Conservation (phyloP, 1,284 basidiomycete genomes). For the Caloboletus firmus region DNA sequence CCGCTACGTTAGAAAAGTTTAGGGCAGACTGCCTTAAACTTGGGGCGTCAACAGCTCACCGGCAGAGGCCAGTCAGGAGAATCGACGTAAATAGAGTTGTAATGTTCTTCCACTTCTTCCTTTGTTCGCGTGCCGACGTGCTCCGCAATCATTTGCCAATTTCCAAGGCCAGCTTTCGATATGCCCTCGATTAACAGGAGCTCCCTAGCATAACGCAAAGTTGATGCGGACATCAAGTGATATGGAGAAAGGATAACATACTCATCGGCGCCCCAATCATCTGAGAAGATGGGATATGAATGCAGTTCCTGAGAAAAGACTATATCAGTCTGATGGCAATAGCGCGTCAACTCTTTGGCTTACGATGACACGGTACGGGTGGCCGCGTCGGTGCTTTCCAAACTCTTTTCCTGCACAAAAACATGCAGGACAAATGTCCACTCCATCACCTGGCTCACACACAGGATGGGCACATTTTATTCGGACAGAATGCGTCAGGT, state of each 20-base stretch:
- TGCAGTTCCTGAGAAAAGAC: conserved; percentile 74
- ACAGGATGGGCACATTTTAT: conserved; percentile 86
- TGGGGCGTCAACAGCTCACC: conserved; percentile 45
- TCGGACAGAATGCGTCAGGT: conserved; percentile 86
- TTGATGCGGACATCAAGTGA: background rate
- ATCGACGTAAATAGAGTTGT: conserved; percentile 80
- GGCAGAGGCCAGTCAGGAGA: conserved; percentile 78
- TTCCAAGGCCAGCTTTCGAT: conserved; percentile 87
- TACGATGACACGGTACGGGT: conserved; percentile 93
- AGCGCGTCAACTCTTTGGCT: conserved; percentile 24
- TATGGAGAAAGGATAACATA: conserved; percentile 39
- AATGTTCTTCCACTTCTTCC: conserved; percentile 94
- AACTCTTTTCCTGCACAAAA: conserved; percentile 94
- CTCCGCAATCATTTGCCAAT: conserved; percentile 97
- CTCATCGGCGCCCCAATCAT: conserved; percentile 99
- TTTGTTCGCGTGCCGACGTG: conserved; percentile 94
- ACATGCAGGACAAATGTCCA: conserved; percentile 87
- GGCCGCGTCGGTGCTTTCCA: conserved; percentile 81
- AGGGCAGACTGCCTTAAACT: background rate
- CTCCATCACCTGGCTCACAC: conserved; percentile 74
- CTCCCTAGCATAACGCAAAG: conserved; percentile 55
- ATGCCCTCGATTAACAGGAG: conserved; percentile 90
- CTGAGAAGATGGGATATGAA: conserved; percentile 92
- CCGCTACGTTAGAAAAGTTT: conserved; percentile 21
- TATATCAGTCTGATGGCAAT: conserved; percentile 4